Base-by-base conservation (phyloP, 1,139 yeast species). In the Magnusiomyces paraingens region DNA sequence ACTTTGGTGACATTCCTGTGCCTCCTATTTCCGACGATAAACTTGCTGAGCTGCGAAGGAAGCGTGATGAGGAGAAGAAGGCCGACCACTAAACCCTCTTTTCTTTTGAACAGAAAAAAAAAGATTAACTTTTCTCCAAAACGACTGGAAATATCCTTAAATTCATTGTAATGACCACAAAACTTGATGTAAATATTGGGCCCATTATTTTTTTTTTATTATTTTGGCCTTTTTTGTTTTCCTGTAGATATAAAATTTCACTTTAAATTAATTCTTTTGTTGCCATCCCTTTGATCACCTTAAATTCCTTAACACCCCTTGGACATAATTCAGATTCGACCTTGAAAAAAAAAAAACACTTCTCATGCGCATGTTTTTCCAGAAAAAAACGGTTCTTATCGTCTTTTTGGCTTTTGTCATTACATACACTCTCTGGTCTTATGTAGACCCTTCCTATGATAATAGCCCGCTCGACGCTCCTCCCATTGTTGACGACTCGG, bases 1-100 rank as follows among this genome's bases (percentile, higher is more conserved):
- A 91, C 62, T 88, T 91, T 67, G 80, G 78, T 50, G 96, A 90
- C 68, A 86, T 91, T 63, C 97, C 97, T 51, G 83, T 91, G 60
- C 98, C 98, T 51, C 97, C 97, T 32, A 78, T 91, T 60, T 79
- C 84, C 47, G 95, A 87, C 57, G 82, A 78, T 54, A 95, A 89
- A 67, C 77, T 91, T 66, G 80, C 78, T 54, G 77, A 81, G 69
- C 78, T 91, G 29, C 46, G 50, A 17, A 51, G 51, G n/a, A 39
- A 55, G 32, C 52, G 53, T 8, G 57, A 54, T 22, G 52, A 51
- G 14, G 54, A 49, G 22, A 52, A 51, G 48, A 40, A 40, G 43
- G 20, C 43, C 32, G 32, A 26, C 32, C 32, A 26, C 8, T 26
- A 26, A 26, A 26, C 8, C 8, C 32, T 4, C 32, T 26, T 26